Percentiles rank a stretch among this genome's conserved stretches.
Conservation (phyloP, 2,329 filamentous ascomycete species). For the Talaromyces islandicus region DNA sequence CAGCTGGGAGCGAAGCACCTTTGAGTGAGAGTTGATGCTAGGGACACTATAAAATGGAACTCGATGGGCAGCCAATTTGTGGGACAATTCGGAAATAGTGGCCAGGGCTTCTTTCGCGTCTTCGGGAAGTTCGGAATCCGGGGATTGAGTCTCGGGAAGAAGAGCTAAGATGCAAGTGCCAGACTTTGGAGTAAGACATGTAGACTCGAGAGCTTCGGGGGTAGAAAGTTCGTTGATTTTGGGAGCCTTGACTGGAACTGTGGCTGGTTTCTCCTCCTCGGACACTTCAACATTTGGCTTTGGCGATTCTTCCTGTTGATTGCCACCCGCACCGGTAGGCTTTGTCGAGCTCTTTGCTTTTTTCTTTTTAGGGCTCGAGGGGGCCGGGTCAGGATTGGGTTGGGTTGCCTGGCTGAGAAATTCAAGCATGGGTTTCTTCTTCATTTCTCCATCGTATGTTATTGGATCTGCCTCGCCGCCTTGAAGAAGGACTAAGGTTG, state of each 20-base stretch:
- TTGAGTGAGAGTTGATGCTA: slow-evolving; percentile 52
- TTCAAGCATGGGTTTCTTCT: slow-evolving; percentile 71
- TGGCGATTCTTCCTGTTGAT: slow-evolving; percentile 49
- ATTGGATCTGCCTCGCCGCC: slow-evolving; percentile 60
- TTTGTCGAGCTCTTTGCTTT: slow-evolving; percentile 32
- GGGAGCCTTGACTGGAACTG: slow-evolving; percentile 51
- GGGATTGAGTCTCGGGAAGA: slow-evolving; percentile 50
- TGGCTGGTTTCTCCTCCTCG: slow-evolving; percentile 31
- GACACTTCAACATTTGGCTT: slow-evolving; percentile 42
- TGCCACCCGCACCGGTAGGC: slow-evolving; percentile 29
- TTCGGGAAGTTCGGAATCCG: slow-evolving; percentile 42
- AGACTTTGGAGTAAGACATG: slow-evolving; percentile 70
- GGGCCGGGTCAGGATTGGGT: slow-evolving; percentile 72
- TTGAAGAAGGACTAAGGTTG: slow-evolving; percentile 73
- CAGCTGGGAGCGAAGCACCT: slow-evolving; percentile 55
- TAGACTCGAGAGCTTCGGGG: slow-evolving; percentile 57
- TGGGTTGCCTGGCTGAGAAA: slow-evolving; percentile 75
- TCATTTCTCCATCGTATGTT: slow-evolving; percentile 74
- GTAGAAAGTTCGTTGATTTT: slow-evolving; percentile 62
- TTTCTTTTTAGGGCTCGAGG: slow-evolving; percentile 28
- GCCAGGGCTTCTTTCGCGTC: slow-evolving; percentile 49
- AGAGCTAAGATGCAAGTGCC: slow-evolving; percentile 78
- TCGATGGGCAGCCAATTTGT: slow-evolving; percentile 61
- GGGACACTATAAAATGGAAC: slow-evolving; percentile 82
- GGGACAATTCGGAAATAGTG: slow-evolving; percentile 65